These are phyloP conservation scores for Medicago truncatula DNA, from an alignment of 306 rosid species.

Conservation along the genomic window DNA sequence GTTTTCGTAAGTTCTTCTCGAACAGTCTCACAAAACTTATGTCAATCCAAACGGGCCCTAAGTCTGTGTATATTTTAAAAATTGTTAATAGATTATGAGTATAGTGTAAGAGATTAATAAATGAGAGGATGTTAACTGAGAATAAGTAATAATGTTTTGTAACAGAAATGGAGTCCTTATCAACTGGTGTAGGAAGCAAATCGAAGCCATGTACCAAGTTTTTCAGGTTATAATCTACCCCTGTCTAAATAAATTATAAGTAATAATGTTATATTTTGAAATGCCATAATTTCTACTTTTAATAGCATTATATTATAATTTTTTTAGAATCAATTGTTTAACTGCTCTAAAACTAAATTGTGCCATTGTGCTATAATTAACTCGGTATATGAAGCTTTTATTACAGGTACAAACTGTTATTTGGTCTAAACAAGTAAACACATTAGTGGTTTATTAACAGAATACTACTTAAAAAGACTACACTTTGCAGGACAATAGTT, in stretches of 20 bases:
- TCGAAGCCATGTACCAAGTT: conserved; percentile 99
- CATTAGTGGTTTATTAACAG: conserved; percentile 45
- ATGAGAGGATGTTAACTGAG: conserved; percentile 65
- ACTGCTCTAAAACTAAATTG: conserved; percentile 46
- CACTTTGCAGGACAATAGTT: conserved; percentile 31
- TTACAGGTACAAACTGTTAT: conserved; percentile 62
- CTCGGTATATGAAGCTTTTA: conserved; percentile 52
- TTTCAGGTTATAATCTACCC: conserved; percentile 98
- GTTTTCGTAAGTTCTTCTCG: too few species aligned
- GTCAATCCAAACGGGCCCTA: not conserved
- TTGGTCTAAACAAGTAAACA: conserved; percentile 54
- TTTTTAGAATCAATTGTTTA: conserved; percentile 44
- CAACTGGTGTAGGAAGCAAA: conserved; percentile 99
- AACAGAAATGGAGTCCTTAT: conserved; percentile 92
- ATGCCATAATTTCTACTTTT: conserved; percentile 41
- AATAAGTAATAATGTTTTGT: conserved; percentile 80
- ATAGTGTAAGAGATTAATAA: conserved; percentile 56
- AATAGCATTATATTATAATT: conserved; percentile 42
- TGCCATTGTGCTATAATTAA: conserved; percentile 53
- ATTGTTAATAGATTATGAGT: conserved; percentile 32
- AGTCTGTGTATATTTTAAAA: not conserved
- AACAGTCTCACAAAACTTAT: too few species aligned
- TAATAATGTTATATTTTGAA: not conserved
- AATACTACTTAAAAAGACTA: conserved; percentile 45
- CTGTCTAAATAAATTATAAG: conserved; percentile 53